These are phyloP conservation scores for Aspergillus flavus DNA, from an alignment of 2,329 filamentous ascomycete species.

Conservation along the genomic window DNA sequence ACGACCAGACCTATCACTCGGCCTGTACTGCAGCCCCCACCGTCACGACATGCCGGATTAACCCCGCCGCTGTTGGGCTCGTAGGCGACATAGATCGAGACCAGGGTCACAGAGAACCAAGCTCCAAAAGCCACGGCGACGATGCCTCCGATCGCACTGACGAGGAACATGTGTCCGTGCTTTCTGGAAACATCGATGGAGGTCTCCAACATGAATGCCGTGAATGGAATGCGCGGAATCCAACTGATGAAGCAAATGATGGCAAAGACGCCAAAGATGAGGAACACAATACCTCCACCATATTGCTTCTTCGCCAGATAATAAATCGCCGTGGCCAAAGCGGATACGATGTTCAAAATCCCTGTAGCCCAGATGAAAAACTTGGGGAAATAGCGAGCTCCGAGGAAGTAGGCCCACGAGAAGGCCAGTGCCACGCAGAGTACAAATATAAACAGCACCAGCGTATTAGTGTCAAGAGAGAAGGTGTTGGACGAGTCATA, in stretches of 20 bases:
- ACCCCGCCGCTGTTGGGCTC: slow-evolving; percentile 56
- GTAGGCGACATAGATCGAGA: slow-evolving; percentile 83
- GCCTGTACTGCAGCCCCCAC: slow-evolving; percentile 66
- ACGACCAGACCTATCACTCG: slow-evolving; percentile 83
- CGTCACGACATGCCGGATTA: slow-evolving; percentile 58
- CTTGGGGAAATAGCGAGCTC: slow-evolving; percentile 78
- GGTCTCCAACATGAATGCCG: slow-evolving; percentile 84
- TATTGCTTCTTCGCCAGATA: slow-evolving; percentile 78
- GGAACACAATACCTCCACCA: slow-evolving; percentile 82
- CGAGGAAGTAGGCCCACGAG: slow-evolving; percentile 74
- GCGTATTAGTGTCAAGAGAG: slow-evolving; percentile 76
- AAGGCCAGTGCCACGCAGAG: slow-evolving; percentile 73
- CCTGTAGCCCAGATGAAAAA: slow-evolving; percentile 92
- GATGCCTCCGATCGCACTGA: slow-evolving; percentile 81
- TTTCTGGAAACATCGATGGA: slow-evolving; percentile 81
- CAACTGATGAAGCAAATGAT: slow-evolving; percentile 84
- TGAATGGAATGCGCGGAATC: slow-evolving; percentile 89
- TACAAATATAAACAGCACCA: slow-evolving; percentile 81
- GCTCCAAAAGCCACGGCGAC: slow-evolving; percentile 74
- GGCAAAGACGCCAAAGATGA: slow-evolving; percentile 78
- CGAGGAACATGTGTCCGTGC: slow-evolving; percentile 82
- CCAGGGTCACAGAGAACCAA: slow-evolving; percentile 84
- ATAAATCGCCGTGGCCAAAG: slow-evolving; percentile 83
- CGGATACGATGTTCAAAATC: slow-evolving; percentile 82
- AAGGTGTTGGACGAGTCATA: slow-evolving; percentile 69